Percentiles rank a stretch among this genome's conserved stretches.
These are phyloP conservation scores for Debaryomyces singareniensis DNA, from an alignment of 1,139 yeast genomes.

Conservation along the genomic window DNA sequence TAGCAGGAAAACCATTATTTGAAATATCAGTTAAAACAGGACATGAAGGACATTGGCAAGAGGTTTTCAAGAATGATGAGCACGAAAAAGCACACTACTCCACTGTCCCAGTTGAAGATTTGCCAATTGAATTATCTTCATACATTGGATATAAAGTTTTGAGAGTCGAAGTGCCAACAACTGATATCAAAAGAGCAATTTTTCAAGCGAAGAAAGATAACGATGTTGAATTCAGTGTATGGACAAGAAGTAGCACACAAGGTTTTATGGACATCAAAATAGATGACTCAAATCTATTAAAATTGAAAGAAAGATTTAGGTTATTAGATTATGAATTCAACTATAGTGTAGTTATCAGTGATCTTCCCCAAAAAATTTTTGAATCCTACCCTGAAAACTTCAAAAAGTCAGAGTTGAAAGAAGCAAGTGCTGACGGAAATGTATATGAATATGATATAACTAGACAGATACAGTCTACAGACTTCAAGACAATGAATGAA, in stretches of 20 bases:
- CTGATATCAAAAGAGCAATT: neutral
- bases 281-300: constrained; percentile 14
- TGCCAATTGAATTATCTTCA: constrained; percentile 43
- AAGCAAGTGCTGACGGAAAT: constrained; percentile 6
- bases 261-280: constrained; percentile 32
- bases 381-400: constrained; percentile 45
- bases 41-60: constrained; percentile 4
- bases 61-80: neutral
- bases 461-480: constrained; percentile 12
- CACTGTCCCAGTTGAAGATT: constrained; percentile 10
- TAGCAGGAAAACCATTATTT: too few relatives aligned
- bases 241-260: constrained; percentile 24
- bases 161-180: constrained; percentile 24
- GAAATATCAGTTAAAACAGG: too few relatives aligned
- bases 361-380: constrained; percentile 48
- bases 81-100: constrained; percentile 1
- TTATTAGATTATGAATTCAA: constrained; percentile 7
- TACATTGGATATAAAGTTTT: constrained; percentile 49
- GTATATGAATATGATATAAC: constrained; percentile 13
- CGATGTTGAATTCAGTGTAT: constrained; percentile 15
- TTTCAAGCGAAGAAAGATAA: constrained; percentile 1
- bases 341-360: constrained; percentile 41
- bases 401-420: constrained; percentile 4
- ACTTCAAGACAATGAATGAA: constrained; percentile 23
- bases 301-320: constrained; percentile 17